These are phyloP conservation scores for Saccharomycopsis amapae DNA, from an alignment of 805 yeast genomes.

Conservation along the genomic window DNA sequence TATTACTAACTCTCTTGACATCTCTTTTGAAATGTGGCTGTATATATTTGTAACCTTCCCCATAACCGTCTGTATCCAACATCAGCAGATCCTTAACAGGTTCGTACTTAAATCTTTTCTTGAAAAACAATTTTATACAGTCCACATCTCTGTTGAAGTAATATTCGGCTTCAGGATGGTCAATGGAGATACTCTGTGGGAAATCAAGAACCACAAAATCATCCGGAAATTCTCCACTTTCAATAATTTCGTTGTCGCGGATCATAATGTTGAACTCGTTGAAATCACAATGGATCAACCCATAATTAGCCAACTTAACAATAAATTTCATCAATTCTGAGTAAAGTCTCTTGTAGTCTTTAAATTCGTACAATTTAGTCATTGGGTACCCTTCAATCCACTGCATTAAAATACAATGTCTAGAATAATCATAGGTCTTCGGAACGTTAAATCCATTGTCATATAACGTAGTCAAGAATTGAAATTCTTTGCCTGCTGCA, in stretches of 20 bases:
- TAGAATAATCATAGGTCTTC: slow-evolving; percentile 75
- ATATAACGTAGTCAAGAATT: slow-evolving; percentile 73
- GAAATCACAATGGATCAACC: slow-evolving; percentile 94
- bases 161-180: slow-evolving; percentile 79
- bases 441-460: slow-evolving; percentile 82
- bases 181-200: slow-evolving; percentile 95
- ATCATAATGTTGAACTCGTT: slow-evolving; percentile 95
- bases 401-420: slow-evolving; percentile 93
- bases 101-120: slow-evolving; percentile 63
- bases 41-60: slow-evolving; percentile 68
- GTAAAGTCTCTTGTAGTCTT: slow-evolving; percentile 64
- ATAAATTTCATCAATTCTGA: slow-evolving; percentile 82
- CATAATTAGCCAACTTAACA: slow-evolving; percentile 76
- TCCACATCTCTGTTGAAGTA: slow-evolving; percentile 92
- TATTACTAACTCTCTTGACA: slow-evolving; percentile 53
- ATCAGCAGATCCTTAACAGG: slow-evolving; percentile 63
- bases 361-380: slow-evolving; percentile 71
- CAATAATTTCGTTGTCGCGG: slow-evolving; percentile 44
- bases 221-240: slow-evolving; percentile 40
- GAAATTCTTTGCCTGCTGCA: slow-evolving; percentile 90
- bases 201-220: slow-evolving; percentile 93
- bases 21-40: slow-evolving; percentile 79
- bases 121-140: slow-evolving; percentile 80
- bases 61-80: slow-evolving; percentile 74
- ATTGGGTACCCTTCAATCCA: slow-evolving; percentile 83